Evolutionary conservation across 305 asterid species (phyloP).

Genomic region (Fraxinus albicans): DNA sequence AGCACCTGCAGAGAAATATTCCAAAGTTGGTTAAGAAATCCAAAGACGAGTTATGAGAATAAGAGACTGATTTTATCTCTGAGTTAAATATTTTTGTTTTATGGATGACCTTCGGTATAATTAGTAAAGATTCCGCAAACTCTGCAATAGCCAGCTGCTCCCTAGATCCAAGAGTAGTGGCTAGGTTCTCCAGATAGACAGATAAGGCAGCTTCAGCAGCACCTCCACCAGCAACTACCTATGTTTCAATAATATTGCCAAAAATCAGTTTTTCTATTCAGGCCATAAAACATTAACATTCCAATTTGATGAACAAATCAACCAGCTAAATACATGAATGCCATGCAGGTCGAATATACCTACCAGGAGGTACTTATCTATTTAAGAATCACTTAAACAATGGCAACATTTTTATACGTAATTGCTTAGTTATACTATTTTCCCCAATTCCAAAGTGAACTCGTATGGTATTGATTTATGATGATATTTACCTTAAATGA

Average conservation of each 20-base stretch:
- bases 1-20: slow-evolving; percentile 60
- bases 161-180: slow-evolving; percentile 92
- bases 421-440: neutral
- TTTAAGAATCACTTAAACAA: neutral
- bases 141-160: slow-evolving; percentile 98
- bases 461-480: neutral
- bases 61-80: neutral
- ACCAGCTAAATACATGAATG: neutral
- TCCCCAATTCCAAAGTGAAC: neutral
- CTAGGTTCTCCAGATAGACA: slow-evolving; percentile 89
- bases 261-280: neutral
- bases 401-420: neutral
- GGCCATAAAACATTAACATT: neutral
- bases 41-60: neutral
- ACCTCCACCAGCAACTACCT: slow-evolving; percentile 99
- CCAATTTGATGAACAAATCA: neutral
- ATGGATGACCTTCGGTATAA: slow-evolving; percentile 82
- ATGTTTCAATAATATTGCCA: slow-evolving; percentile 21
- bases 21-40: neutral
- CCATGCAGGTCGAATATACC: neutral
- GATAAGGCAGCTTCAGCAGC: slow-evolving; percentile 97
- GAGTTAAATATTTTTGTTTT: neutral
- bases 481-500: neutral
- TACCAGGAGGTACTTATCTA: neutral
- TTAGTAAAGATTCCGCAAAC: slow-evolving; percentile 79